Percentiles rank a stretch among this genome's conserved stretches.
Conservation (phyloP, 352 stramenopile genomes). For the Globisporangium cylindrosporum region DNA sequence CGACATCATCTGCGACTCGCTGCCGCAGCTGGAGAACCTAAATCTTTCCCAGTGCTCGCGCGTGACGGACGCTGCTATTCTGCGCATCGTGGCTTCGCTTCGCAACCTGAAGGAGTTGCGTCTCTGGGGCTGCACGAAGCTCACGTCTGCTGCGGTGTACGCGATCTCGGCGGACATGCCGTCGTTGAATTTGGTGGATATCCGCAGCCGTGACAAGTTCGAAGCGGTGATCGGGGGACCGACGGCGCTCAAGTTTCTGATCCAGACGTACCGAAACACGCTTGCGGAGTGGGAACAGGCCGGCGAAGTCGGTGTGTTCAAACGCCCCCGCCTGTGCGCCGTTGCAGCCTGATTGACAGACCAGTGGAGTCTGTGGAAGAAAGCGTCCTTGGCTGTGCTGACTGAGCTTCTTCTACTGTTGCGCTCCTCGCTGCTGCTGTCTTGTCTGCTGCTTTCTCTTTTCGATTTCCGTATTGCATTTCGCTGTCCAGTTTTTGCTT, state of each 20-base stretch:
- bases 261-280: slow-evolving; percentile 67
- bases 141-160: slow-evolving; percentile 68
- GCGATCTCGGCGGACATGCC: slow-evolving; percentile 66
- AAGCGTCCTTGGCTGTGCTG: slow-evolving; percentile 4
- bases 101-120: slow-evolving; percentile 61
- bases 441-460: slow-evolving; percentile 17
- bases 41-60: slow-evolving; percentile 83
- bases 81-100: slow-evolving; percentile 54
- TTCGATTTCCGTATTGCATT: slow-evolving; percentile 12
- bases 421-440: slow-evolving; percentile 8
- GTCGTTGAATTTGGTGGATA: slow-evolving; percentile 64
- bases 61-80: slow-evolving; percentile 71
- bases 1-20: slow-evolving; percentile 40
- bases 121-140: slow-evolving; percentile 80
- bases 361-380: too few species aligned
- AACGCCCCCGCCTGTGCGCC: slow-evolving; percentile 49
- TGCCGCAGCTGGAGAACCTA: slow-evolving; percentile 49
- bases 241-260: slow-evolving; percentile 74
- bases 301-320: slow-evolving; percentile 71
- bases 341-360: slow-evolving; percentile 44
- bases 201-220: slow-evolving; percentile 75
- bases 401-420: slow-evolving; percentile 5
- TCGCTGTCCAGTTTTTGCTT: slow-evolving; percentile 5
- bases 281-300: slow-evolving; percentile 70
- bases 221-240: slow-evolving; percentile 75